Base-by-base conservation (phyloP, 345 rosid species). In the Gossypium australe region DNA sequence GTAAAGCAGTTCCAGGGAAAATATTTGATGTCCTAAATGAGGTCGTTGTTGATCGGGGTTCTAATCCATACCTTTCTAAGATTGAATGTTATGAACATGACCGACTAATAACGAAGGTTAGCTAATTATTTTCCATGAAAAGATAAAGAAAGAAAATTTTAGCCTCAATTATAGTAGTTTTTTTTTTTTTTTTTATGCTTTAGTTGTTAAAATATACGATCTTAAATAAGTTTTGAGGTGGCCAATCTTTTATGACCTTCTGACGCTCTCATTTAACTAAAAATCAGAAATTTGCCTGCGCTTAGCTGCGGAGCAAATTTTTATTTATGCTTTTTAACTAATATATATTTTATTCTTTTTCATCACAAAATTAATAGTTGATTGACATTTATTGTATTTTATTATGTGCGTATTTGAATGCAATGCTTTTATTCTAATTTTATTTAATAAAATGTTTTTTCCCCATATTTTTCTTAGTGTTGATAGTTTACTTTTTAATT, bases 61-160 rank as follows among this genome's bases (percentile, higher is more conserved):
- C 99, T 78, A 95, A 95, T 84, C 99, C 99, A 34, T 95, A 95
- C 83, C 96, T 95, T 76, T 95, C 99, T 18, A 95, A 95, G 85
- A 81, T 95, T 41, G 99, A 95, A 85, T 95, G 99, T 77, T 92
- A 87, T 79, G 99, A 95, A 72, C 99, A 95, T 68, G 96, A 88
- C 70, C 98, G 90, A 27, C 98, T 91, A 63, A 95, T 95, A 80
- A 91, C 99, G 61, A 95, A 95, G 98, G 99, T 95, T 80, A 71
- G 85, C 63, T 18, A 77, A 70, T 67, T 74, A 9, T 13, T 53
- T 49, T 72, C 74, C 48, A 51, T 20, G 59, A 12, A 64, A 17
- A 41, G 73, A 43, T 7, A 47, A 22, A 29, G 53, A 67, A 58
- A 17, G 11, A 75, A 64, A 65, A 45, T 38, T 66, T 61, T 16